A percentile compares a stretch with the other conserved stretches of the same genome.
Conservation (phyloP, 257 asterid genomes). For the Solanum tarapatanum region DNA sequence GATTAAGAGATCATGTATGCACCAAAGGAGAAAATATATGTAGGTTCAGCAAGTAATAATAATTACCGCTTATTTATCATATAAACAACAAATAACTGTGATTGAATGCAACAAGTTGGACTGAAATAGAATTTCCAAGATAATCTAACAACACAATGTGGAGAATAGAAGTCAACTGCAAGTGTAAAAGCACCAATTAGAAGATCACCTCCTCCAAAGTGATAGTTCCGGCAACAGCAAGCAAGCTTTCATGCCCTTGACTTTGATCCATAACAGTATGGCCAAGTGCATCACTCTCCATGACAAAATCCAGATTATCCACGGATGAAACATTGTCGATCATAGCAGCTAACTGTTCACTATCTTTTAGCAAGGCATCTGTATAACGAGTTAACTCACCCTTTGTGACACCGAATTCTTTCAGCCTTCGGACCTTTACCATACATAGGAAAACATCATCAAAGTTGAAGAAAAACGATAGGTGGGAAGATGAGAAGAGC, state of each 20-base stretch:
- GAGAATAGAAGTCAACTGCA: conserved; percentile 2
- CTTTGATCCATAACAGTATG: conserved; percentile 96
- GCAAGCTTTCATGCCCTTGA: conserved; percentile 93
- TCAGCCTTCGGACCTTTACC: conserved; percentile 86
- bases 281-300: conserved; percentile 98
- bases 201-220: conserved; percentile 83
- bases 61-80: background rate
- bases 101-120: background rate
- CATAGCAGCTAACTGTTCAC: conserved; percentile 98
- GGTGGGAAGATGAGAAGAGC: background rate
- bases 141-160: background rate
- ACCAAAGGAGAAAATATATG: background rate
- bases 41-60: background rate
- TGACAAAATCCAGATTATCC: conserved; percentile 89
- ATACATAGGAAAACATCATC: conserved; percentile 1
- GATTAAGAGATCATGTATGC: background rate
- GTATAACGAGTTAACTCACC: conserved; percentile 94
- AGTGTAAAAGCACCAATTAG: conserved; percentile 1
- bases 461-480: background rate
- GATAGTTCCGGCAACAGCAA: conserved; percentile 83
- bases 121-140: background rate
- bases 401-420: conserved; percentile 95
- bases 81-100: background rate
- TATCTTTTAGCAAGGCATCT: conserved; percentile 91
- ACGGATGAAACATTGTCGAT: conserved; percentile 93